Conservation (phyloP, 768 basidiomycete species). For the Tylopilus sp. region DNA sequence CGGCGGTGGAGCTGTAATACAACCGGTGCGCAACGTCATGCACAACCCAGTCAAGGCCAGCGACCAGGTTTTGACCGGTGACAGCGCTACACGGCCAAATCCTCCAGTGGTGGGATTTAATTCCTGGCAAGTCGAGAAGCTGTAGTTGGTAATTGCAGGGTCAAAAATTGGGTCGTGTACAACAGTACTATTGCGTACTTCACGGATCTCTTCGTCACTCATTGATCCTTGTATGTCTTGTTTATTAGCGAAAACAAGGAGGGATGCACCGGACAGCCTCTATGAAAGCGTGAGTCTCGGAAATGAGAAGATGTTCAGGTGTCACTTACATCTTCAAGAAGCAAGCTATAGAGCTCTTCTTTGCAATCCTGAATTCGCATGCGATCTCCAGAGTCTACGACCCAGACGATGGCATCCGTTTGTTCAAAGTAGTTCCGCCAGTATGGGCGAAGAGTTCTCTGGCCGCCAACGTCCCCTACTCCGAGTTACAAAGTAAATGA, state of each 20-base stretch:
- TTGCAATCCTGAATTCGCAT: slow-evolving; percentile 89
- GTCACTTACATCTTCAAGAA: slow-evolving; percentile 83
- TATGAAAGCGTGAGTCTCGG: slow-evolving; percentile 33
- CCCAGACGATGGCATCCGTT: slow-evolving; percentile 98
- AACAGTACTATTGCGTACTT: slow-evolving; percentile 48
- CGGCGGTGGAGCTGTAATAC: slow-evolving; percentile 64
- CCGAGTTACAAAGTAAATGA: slow-evolving; percentile 77
- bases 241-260: slow-evolving; percentile 97
- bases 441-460: slow-evolving; percentile 92
- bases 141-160: slow-evolving; percentile 30
- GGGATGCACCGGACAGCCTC: slow-evolving; percentile 93
- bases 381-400: slow-evolving; percentile 93
- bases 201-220: slow-evolving; percentile 74
- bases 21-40: slow-evolving; percentile 82
- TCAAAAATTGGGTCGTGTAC: slow-evolving; percentile 3
- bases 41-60: slow-evolving; percentile 91
- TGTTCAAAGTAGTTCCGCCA: slow-evolving; percentile 99
- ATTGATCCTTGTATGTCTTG: slow-evolving; percentile 91
- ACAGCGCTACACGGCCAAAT: slow-evolving; percentile 92
- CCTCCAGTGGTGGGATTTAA: slow-evolving; percentile 87
- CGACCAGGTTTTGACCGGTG: slow-evolving; percentile 78
- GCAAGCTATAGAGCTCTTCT: slow-evolving; percentile 77
- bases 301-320: slow-evolving; percentile 3
- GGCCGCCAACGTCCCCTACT: slow-evolving; percentile 97
- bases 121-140: slow-evolving; percentile 77